A percentile compares a stretch with the other conserved stretches of the same genome.
Evolutionary conservation across 2,329 filamentous ascomycete genomes (phyloP).

Genomic region (Aspergillus sp.): DNA sequence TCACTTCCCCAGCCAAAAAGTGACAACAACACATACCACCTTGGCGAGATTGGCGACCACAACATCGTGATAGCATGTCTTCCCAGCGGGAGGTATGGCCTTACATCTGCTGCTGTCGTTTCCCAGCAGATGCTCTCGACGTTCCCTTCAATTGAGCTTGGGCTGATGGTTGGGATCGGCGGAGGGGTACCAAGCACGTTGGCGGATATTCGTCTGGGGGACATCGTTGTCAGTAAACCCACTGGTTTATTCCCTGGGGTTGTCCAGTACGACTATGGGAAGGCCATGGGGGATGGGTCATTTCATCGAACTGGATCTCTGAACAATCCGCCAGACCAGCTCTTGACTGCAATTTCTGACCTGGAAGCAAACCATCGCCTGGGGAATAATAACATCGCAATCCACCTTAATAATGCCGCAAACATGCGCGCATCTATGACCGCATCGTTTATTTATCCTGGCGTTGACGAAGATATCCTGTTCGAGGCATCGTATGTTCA

Average conservation of each 20-base stretch:
- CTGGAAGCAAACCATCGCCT: background rate
- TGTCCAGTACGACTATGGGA: background rate
- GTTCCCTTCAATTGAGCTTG: background rate
- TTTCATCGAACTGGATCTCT: background rate
- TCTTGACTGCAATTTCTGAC: background rate
- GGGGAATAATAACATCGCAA: background rate
- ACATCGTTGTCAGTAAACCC: background rate
- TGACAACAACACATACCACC: background rate
- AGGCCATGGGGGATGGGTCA: background rate
- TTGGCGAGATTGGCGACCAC: background rate
- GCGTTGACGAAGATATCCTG: background rate
- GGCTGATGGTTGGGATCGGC: background rate
- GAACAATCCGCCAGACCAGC: background rate
- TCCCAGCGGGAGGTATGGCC: background rate
- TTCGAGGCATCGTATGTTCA: background rate
- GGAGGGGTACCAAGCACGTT: background rate
- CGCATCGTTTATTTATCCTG: background rate
- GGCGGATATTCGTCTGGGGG: background rate
- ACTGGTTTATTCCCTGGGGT: background rate
- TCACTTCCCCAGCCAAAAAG: background rate
- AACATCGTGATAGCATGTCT: background rate
- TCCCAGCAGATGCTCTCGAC: background rate
- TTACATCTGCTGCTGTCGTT: background rate
- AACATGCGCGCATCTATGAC: fast-evolving
- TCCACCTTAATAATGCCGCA: background rate